Conservation (phyloP, 441 rosid species). For the Eruca vesicaria region DNA sequence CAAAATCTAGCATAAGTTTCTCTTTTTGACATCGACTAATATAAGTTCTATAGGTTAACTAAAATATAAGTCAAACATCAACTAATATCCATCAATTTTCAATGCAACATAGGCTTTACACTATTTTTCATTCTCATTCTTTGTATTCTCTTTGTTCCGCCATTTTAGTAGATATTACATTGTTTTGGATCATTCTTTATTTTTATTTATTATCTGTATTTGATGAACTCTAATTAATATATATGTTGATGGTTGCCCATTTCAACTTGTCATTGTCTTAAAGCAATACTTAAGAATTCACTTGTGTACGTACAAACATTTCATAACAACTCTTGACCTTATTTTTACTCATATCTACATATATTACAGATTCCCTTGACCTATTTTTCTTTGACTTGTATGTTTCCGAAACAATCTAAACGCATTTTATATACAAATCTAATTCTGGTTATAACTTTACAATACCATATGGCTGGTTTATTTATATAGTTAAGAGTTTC, state of each 20-base stretch:
- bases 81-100: conserved; percentile 9
- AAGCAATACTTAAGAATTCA: background rate
- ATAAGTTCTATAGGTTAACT: too few relatives aligned
- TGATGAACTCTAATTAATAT: background rate
- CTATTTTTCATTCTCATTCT: background rate
- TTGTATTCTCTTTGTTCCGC: background rate
- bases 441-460: background rate
- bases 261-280: too few relatives aligned
- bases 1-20: too few relatives aligned
- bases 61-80: conserved; percentile 3
- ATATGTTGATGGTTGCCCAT: background rate
- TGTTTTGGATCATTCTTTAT: background rate
- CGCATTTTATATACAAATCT: background rate
- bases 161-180: background rate
- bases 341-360: background rate
- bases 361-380: background rate
- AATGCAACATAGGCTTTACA: background rate
- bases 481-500: background rate
- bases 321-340: background rate
- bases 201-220: background rate
- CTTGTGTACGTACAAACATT: background rate
- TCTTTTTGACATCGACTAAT: too few relatives aligned
- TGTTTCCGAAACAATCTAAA: background rate
- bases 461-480: background rate
- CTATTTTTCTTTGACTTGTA: background rate